These are phyloP conservation scores for Botrytis porri DNA, from an alignment of 2,329 filamentous ascomycete species.

Conservation along the genomic window DNA sequence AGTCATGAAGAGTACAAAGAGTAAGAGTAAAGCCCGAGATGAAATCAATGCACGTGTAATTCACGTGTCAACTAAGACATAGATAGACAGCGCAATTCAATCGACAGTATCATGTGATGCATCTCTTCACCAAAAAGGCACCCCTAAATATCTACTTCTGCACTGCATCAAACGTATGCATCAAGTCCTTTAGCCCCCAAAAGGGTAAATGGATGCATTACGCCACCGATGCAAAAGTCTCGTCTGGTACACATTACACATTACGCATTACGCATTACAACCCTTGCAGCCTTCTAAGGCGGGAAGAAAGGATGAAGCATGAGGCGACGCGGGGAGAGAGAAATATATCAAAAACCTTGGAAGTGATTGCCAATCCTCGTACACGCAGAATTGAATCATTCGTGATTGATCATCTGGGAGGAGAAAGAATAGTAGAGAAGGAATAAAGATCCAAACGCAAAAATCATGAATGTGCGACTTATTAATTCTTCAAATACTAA, in stretches of 20 bases:
- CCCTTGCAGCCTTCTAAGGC: slow-evolving; percentile 15
- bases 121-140: background rate
- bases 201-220: background rate
- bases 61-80: slow-evolving; percentile 2
- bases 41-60: slow-evolving; percentile 3
- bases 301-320: slow-evolving; percentile 3
- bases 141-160: background rate
- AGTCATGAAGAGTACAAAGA: background rate
- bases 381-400: background rate
- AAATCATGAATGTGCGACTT: slow-evolving; percentile 4
- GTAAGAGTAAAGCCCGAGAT: background rate
- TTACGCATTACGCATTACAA: background rate
- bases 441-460: background rate
- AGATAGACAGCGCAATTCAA: background rate
- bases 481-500: background rate
- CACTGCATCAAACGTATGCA: background rate
- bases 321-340: background rate
- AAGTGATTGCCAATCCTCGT: background rate
- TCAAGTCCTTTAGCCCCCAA: background rate
- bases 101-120: slow-evolving; percentile 5
- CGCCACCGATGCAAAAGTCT: background rate
- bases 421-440: background rate
- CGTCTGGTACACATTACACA: background rate
- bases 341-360: background rate
- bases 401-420: background rate